These are phyloP conservation scores for Parasitella parasitica DNA, from an alignment of 371 early-diverging fungal genomes.

Conservation along the genomic window DNA sequence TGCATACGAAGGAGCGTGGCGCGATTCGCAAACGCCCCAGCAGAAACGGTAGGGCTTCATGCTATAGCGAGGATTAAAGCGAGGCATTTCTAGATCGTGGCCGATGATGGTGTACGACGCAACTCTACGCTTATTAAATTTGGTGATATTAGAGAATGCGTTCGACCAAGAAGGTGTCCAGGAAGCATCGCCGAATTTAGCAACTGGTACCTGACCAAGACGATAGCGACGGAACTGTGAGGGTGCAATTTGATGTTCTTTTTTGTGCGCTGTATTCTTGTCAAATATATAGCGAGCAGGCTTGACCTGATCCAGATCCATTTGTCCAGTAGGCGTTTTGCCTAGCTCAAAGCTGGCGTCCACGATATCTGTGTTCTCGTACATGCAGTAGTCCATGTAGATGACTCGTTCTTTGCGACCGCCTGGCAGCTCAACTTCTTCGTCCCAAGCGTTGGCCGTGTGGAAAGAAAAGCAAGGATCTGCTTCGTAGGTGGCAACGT, in stretches of 20 bases:
- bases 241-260: constrained; percentile 37
- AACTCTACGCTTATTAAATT: constrained; percentile 39
- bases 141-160: constrained; percentile 12
- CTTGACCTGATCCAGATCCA: constrained; percentile 31
- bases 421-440: constrained; percentile 36
- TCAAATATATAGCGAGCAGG: constrained; percentile 44
- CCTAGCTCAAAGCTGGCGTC: constrained; percentile 53
- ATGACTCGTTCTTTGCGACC: constrained; percentile 42
- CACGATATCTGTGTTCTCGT: constrained; percentile 52
- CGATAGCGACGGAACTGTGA: constrained; percentile 48
- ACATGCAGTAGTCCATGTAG: constrained; percentile 45
- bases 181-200: background rate
- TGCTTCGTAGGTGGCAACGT: constrained; percentile 63
- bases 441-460: constrained; percentile 62
- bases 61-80: constrained; percentile 54
- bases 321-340: constrained; percentile 24
- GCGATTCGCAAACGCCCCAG: constrained; percentile 58
- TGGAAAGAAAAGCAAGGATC: constrained; percentile 67
- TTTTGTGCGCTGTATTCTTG: constrained; percentile 39
- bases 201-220: constrained; percentile 36
- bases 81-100: constrained; percentile 59
- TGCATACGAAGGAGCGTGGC: constrained; percentile 44
- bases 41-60: constrained; percentile 53
- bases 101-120: constrained; percentile 46
- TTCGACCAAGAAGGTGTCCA: constrained; percentile 14